Conservation (phyloP, 805 yeast species). For the Wickerhamomyces alni region DNA sequence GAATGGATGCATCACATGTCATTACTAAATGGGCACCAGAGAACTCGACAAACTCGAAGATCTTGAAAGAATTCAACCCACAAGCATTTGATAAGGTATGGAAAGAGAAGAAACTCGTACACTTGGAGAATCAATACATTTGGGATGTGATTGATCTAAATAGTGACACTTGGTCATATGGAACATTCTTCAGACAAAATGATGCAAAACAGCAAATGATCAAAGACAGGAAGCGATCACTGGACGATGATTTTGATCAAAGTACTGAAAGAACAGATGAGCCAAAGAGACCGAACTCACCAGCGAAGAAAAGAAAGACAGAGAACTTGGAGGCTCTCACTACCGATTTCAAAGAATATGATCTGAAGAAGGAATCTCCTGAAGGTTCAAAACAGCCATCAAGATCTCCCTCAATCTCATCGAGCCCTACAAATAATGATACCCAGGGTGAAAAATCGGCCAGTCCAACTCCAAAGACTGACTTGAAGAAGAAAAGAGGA, state of each 20-base stretch:
- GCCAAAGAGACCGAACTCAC: constrained; percentile 2
- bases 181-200: constrained; percentile 8
- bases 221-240: constrained; percentile 1
- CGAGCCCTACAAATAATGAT: not conserved
- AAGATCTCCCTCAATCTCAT: not conserved
- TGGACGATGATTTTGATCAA: constrained; percentile 1
- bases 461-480: too few species aligned
- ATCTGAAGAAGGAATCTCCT: constrained; percentile 3
- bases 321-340: constrained; percentile 7
- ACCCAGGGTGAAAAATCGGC: too few species aligned
- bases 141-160: constrained; percentile 17
- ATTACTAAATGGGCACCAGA: constrained; percentile 28
- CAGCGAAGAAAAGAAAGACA: constrained; percentile 7
- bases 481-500: constrained; percentile 6
- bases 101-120: constrained; percentile 9
- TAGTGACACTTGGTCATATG: constrained; percentile 11
- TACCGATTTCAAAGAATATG: constrained; percentile 13
- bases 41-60: constrained; percentile 23
- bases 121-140: constrained; percentile 12
- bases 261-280: not conserved
- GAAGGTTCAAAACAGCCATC: not conserved
- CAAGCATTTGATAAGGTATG: constrained; percentile 12
- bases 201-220: not conserved
- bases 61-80: constrained; percentile 15
- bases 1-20: constrained; percentile 16